A percentile compares a stretch with the other conserved stretches of the same genome.
Evolutionary conservation across 768 basidiomycete genomes (phyloP).

Genomic region (Clitopilus passeckerianus): DNA sequence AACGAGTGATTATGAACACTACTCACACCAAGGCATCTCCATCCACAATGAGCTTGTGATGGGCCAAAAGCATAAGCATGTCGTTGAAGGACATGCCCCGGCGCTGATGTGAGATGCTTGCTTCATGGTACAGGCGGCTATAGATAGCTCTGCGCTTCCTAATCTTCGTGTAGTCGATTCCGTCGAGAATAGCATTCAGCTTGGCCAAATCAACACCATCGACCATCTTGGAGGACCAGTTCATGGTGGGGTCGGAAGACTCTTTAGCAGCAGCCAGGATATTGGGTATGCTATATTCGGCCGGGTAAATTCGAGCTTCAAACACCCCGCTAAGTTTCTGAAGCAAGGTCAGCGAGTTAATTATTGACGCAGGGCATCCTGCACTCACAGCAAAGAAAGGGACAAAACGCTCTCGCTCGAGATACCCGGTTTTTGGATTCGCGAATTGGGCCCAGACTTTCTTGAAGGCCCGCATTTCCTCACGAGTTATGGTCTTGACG

Average conservation of each 20-base stretch:
- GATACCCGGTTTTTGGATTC: slow-evolving; percentile 69
- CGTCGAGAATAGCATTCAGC: slow-evolving; percentile 50
- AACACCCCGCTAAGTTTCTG: slow-evolving; percentile 85
- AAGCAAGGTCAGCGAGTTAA: background rate
- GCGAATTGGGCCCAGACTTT: slow-evolving; percentile 89
- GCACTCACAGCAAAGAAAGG: slow-evolving; percentile 76
- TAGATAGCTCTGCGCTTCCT: slow-evolving; percentile 66
- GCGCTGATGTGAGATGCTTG: slow-evolving; percentile 64
- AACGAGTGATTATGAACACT: background rate
- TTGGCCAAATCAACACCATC: slow-evolving; percentile 60
- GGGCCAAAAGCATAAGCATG: slow-evolving; percentile 84
- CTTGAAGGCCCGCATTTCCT: slow-evolving; percentile 94
- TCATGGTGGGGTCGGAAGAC: slow-evolving; percentile 25
- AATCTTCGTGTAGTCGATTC: slow-evolving; percentile 62
- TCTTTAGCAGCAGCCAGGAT: slow-evolving; percentile 50
- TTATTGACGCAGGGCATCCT: background rate
- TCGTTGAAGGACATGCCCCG: slow-evolving; percentile 87
- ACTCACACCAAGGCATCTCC: slow-evolving; percentile 83
- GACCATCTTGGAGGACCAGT: slow-evolving; percentile 28
- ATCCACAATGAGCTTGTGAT: slow-evolving; percentile 90
- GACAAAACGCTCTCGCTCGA: slow-evolving; percentile 66
- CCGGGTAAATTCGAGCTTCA: slow-evolving; percentile 82
- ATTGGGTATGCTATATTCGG: slow-evolving; percentile 55
- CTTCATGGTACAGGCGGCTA: slow-evolving; percentile 83
- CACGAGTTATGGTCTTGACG: slow-evolving; percentile 78